Evolutionary conservation across 306 rosid genomes (phyloP).

Genomic region (Luffa aegyptiaca): DNA sequence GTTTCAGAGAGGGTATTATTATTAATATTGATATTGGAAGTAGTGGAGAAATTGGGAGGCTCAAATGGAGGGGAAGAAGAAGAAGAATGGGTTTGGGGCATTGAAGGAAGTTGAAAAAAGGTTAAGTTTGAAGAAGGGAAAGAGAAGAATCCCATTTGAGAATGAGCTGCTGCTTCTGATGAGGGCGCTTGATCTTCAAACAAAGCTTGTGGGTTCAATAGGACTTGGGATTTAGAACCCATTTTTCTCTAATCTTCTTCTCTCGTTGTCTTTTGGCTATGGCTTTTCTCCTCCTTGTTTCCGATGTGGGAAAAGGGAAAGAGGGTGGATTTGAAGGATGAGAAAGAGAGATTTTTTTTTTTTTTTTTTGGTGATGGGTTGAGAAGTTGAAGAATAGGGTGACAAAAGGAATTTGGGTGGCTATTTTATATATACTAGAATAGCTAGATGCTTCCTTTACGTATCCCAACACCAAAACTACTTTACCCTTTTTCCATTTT

Average conservation of each 20-base stretch:
- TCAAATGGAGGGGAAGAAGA: slow-evolving; percentile 2
- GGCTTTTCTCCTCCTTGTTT: neutral
- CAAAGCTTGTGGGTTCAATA: slow-evolving; percentile 36
- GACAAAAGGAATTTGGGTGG: slow-evolving; percentile 2
- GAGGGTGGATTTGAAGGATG: slow-evolving; percentile 2
- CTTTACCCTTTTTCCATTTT: slow-evolving; percentile 15
- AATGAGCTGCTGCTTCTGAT: slow-evolving; percentile 10
- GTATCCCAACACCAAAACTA: slow-evolving; percentile 15
- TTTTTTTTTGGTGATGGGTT: neutral
- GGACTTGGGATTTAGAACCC: slow-evolving; percentile 37
- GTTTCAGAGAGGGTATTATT: slow-evolving; percentile 41
- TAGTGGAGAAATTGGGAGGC: neutral
- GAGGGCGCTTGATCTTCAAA: slow-evolving; percentile 42
- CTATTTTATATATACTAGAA: neutral
- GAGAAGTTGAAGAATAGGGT: neutral
- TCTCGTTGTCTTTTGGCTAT: neutral
- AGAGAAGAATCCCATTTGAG: slow-evolving; percentile 58
- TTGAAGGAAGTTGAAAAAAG: slow-evolving; percentile 23
- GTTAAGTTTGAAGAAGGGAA: slow-evolving; percentile 39
- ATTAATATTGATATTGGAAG: neutral
- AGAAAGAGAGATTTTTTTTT: neutral
- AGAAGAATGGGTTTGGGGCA: slow-evolving; percentile 6
- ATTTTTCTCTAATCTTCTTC: slow-evolving; percentile 6
- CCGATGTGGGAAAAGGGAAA: neutral
- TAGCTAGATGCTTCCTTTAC: slow-evolving; percentile 5